A percentile compares a stretch with the other conserved stretches of the same genome.
phyloP scores from a whole-genome alignment of 2,329 filamentous ascomycete species.

The Aureobasidium sp. region DNA sequence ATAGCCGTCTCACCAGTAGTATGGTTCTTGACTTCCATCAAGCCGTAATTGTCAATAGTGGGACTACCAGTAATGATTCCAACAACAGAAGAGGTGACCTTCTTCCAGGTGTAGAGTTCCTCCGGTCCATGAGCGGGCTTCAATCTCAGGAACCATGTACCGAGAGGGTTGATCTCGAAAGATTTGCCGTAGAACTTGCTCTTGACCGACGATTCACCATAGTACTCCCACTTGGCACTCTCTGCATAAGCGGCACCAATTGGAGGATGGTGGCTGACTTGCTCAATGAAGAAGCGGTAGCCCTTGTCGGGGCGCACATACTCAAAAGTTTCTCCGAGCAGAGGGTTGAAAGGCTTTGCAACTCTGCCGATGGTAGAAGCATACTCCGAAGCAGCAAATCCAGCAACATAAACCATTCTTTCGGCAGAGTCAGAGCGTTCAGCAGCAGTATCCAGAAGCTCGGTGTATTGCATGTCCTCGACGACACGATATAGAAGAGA shows the following conservation, averaged over 20 bases:
- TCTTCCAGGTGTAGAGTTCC: conserved; percentile 97
- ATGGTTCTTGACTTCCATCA: conserved; percentile 97
- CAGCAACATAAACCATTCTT: conserved; percentile 86
- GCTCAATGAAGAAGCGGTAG: conserved; percentile 96
- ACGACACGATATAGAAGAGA: conserved; percentile 89
- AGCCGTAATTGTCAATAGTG: conserved; percentile 93
- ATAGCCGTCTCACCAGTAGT: conserved; percentile 85
- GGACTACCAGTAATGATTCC: conserved; percentile 97
- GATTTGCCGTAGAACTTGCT: conserved; percentile 97
- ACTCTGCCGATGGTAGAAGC: conserved; percentile 94
- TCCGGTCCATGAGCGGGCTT: conserved; percentile 58
- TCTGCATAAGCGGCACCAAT: conserved; percentile 91
- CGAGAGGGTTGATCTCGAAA: conserved; percentile 92
- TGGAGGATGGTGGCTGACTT: conserved; percentile 95
- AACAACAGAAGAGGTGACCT: conserved; percentile 93
- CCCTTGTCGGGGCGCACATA: conserved; percentile 93
- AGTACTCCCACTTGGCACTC: conserved; percentile 91
- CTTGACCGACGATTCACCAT: conserved; percentile 84
- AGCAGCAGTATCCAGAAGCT: conserved; percentile 80
- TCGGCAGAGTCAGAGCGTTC: conserved; percentile 81
- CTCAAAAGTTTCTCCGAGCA: conserved; percentile 93
- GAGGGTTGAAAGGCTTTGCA: conserved; percentile 94
- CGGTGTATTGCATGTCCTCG: conserved; percentile 96
- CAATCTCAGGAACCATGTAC: conserved; percentile 90
- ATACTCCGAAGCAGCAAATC: conserved; percentile 93